Evolutionary conservation across 495 filamentous ascomycete species (phyloP).

Genomic region (Tuber microsphaerosporum): DNA sequence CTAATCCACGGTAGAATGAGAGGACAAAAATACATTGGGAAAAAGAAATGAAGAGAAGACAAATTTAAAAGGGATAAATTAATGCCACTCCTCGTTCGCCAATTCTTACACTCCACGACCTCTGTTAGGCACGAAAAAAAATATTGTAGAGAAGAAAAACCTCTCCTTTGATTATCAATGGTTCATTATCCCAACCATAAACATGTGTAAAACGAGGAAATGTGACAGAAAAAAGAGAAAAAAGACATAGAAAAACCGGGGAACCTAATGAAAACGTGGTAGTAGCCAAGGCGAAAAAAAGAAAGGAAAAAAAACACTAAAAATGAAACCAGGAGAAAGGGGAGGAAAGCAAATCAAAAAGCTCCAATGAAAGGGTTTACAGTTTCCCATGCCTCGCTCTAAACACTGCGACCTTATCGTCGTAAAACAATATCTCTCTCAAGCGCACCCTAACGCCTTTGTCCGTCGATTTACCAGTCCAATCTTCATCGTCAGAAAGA

Average conservation of each 20-base stretch:
- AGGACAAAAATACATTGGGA: neutral
- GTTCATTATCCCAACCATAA: neutral
- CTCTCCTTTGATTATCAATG: neutral
- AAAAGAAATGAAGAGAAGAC: neutral
- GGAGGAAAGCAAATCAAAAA: neutral
- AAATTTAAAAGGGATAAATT: neutral
- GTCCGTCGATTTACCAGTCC: constrained; percentile 45
- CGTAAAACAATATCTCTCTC: constrained; percentile 81
- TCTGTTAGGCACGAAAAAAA: neutral
- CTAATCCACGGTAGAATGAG: neutral
- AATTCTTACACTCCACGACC: neutral
- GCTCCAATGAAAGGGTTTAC: constrained; percentile 41
- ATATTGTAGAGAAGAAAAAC: neutral
- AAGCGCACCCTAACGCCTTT: constrained; percentile 55
- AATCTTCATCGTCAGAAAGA: constrained; percentile 44
- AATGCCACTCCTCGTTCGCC: neutral
- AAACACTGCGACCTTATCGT: constrained; percentile 81
- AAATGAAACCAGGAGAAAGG: neutral
- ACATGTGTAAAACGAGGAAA: neutral
- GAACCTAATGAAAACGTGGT: neutral
- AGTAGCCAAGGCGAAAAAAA: neutral
- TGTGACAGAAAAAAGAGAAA: neutral
- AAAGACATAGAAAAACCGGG: neutral
- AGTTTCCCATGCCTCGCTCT: constrained; percentile 67
- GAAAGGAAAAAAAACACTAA: neutral